Evolutionary conservation across 495 filamentous ascomycete species (phyloP).

Genomic region (Penicillium manginii): DNA sequence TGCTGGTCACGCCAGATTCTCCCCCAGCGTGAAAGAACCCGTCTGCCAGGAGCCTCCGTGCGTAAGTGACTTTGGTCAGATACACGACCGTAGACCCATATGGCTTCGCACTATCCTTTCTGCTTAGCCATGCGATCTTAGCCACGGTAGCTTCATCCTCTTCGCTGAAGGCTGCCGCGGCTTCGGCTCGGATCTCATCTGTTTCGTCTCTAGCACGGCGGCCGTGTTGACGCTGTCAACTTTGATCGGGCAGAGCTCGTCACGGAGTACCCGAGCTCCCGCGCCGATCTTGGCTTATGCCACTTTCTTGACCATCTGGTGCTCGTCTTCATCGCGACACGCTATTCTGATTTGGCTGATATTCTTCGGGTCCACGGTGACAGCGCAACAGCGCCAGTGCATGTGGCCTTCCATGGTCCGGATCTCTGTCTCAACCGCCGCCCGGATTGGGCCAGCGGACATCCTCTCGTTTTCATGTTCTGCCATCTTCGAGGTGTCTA

Average conservation of each 20-base stretch:
- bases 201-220: constrained; percentile 33
- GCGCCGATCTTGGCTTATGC: constrained; percentile 24
- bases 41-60: constrained; percentile 29
- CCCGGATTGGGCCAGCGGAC: constrained; percentile 29
- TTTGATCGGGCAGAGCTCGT: constrained; percentile 37
- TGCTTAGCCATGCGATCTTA: constrained; percentile 39
- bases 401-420: constrained; percentile 25
- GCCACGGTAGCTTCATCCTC: constrained; percentile 28
- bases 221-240: constrained; percentile 36
- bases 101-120: constrained; percentile 29
- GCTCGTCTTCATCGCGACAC: constrained; percentile 30
- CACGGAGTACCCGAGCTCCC: constrained; percentile 34
- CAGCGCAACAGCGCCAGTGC: constrained; percentile 33
- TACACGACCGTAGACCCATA: constrained; percentile 42
- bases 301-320: constrained; percentile 32
- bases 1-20: constrained; percentile 33
- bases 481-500: constrained; percentile 30
- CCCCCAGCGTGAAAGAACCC: constrained; percentile 31
- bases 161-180: constrained; percentile 19
- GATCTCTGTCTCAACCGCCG: constrained; percentile 32
- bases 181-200: constrained; percentile 15
- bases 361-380: constrained; percentile 29
- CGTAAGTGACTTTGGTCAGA: constrained; percentile 32
- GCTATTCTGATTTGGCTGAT: constrained; percentile 29
- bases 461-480: constrained; percentile 26